A percentile compares a stretch with the other conserved stretches of the same genome.
Evolutionary conservation across 2,329 filamentous ascomycete species (phyloP).

Genomic region (Penicillium sp.): DNA sequence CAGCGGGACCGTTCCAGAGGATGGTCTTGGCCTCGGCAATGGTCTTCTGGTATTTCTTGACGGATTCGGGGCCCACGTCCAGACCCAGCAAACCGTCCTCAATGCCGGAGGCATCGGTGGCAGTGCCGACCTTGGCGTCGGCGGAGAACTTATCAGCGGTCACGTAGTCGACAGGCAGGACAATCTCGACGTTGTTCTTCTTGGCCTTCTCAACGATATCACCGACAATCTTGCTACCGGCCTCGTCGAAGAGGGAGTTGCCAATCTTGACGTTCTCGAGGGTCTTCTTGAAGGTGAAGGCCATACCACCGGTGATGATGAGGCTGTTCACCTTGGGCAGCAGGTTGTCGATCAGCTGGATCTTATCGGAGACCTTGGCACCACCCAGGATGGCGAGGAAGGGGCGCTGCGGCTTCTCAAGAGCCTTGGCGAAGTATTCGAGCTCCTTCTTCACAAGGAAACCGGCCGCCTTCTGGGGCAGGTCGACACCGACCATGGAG

Average conservation of each 20-base stretch:
- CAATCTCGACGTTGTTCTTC: constrained; percentile 90
- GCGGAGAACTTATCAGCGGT: constrained; percentile 91
- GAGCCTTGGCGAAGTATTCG: constrained; percentile 96
- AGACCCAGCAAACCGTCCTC: constrained; percentile 98
- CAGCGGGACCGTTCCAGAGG: constrained; percentile 96
- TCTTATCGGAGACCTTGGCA: constrained; percentile 99
- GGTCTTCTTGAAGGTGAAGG: constrained; percentile 99
- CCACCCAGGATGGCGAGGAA: constrained; percentile 98
- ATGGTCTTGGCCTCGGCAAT: constrained; percentile 90
- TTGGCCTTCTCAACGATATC: constrained; percentile 91
- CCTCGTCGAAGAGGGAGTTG: constrained; percentile 86
- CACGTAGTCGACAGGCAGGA: constrained; percentile 90
- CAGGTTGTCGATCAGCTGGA: constrained; percentile 98
- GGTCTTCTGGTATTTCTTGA: constrained; percentile 80
- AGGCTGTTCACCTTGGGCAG: constrained; percentile 96
- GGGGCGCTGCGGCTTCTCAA: constrained; percentile 85
- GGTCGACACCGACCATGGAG: constrained; percentile 95
- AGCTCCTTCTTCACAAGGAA: constrained; percentile 99
- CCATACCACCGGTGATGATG: constrained; percentile 96
- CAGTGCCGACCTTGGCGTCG: constrained; percentile 72
- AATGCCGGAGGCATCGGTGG: constrained; percentile 82
- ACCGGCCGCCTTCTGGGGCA: constrained; percentile 93
- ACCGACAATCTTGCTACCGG: constrained; percentile 83
- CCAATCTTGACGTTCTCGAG: constrained; percentile 85
- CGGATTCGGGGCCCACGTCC: constrained; percentile 83